Evolutionary conservation across 1,284 basidiomycete species (phyloP), one percentile per base, ranked within the genome.

Genomic region (Cutaneotrichosporon mucoides): DNA sequence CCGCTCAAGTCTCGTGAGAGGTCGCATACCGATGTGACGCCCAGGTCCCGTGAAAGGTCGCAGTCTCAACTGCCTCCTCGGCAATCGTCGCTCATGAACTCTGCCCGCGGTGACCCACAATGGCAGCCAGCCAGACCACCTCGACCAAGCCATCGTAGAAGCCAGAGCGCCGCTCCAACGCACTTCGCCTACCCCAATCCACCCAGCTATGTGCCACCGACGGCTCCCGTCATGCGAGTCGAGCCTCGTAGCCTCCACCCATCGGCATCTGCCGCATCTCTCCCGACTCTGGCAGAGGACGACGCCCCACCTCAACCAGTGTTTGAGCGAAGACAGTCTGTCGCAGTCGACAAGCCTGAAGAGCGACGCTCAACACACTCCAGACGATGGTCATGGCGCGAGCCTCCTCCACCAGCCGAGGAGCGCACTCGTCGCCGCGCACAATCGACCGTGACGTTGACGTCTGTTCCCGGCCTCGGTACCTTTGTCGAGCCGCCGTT

Each of bases 261-360:
- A 4, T 16, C 44, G 4, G 11, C 55, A 5, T 53, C 50, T 35
- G 46, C 59, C 1, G 42, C 51, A 1, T 56, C 55, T 1, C 46
- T 61, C 3, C 59, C 59, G 1, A 57, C 55, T 2, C 55, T 61
- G 5, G 55, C 48, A 8, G 59, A 61, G 40, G 46, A 54, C 47
- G 52, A 55, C 40, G 33, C 49, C 6, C 24, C 24, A 24, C 24
- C 24, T 24, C 24, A 24, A 24, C 24, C 24, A 24, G 24, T 24
- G 24, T 24, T 24, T 24, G 24, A 24, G 24, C 24, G 24, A 24
- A 24, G 24, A 24, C 24, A 24, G 24, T 24, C 24, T 24, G 24
- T 24, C 24, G 24, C 24, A 24, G 24, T 24, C 4, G 33, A n/a
- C 49, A 34, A 40, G 15, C 49, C 36, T 33, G 49, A 33, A n/a